Evolutionary conservation across 805 yeast genomes (phyloP), one percentile per base, ranked within the genome.

Genomic region (Nakazawaea ambrosiae): DNA sequence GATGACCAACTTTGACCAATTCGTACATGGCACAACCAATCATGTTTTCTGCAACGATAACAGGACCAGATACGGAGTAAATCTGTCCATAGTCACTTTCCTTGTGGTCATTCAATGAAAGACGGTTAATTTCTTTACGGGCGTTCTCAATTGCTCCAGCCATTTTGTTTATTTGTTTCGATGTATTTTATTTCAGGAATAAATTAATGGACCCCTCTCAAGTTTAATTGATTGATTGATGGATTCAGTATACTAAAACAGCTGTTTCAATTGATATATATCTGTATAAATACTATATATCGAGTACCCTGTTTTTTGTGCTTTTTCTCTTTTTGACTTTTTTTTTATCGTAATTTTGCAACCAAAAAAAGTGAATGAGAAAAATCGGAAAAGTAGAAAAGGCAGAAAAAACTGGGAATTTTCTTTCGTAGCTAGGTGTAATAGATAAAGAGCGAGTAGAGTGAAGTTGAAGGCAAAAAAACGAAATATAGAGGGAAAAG

Each of bases 21-120:
- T 92, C 99, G 74, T 92, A 90, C 99, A 92, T 92, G 53, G 97
- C 97, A 77, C 97, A 87, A 46, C 99, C 99, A 65, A 89, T 85
- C 97, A 92, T 88, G 69, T 92, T 83, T 65, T 92, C 97, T 34
- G 98, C 98, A 34, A 92, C 81, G 37, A 92, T 83, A 52, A 92
- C 99, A 20, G 98, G 97, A 55, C 98, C 98, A 16, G 97, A 89
- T 34, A 92, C 97, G 23, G 97, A 87, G 67, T 78, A 89, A 53
- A 92, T 84, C 49, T 73, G 79, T 40, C 96, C 98, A 61, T 85
- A 86, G 48, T 79, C 80, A 39, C 82, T 72, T 63, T 90, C 97
- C 23, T 65, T 70, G 37, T 67, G 68, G 42, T 75, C 81, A 53
- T 85, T 90, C 46, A 90, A 65, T 25, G 92, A 78, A 53, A 88